Percentiles rank a stretch among this genome's conserved stretches.
These are phyloP conservation scores for Cupressus sempervirens DNA, from an alignment of 75 land plant genomes.

Conservation along the genomic window DNA sequence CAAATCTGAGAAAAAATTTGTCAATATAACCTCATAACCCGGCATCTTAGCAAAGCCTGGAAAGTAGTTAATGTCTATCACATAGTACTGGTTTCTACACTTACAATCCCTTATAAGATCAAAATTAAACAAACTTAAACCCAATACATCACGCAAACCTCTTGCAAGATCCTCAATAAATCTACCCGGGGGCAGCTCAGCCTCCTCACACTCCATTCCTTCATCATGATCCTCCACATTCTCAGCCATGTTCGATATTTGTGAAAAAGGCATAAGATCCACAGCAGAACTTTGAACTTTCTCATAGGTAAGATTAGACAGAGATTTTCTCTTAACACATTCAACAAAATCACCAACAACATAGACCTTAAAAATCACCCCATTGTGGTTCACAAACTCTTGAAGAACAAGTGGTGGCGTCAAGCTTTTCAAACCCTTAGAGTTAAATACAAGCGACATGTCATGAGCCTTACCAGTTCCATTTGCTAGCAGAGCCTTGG, in stretches of 20 bases:
- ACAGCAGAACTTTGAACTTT: conserved; percentile 17
- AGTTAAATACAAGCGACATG: conserved; percentile 47
- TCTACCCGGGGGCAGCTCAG: conserved; percentile 39
- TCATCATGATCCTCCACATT: conserved; percentile 14
- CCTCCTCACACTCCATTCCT: conserved; percentile 18
- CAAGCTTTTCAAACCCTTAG: conserved; percentile 23
- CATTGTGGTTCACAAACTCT: conserved; percentile 56
- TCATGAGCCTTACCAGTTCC: conserved; percentile 47
- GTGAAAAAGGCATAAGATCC: conserved; percentile 42
- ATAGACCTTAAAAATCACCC: conserved; percentile 58
- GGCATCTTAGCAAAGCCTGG: conserved; percentile 73
- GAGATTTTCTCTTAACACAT: conserved; percentile 43
- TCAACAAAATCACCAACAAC: conserved; percentile 50
- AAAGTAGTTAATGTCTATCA: conserved; percentile 71
- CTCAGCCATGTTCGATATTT: conserved; percentile 45
- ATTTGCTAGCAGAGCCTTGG: conserved; percentile 54
- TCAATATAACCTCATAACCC: conserved; percentile 38
- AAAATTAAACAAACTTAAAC: conserved; percentile 53
- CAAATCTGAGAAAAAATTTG: conserved; percentile 41
- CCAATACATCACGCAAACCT: conserved; percentile 38
- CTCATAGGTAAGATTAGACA: conserved; percentile 46
- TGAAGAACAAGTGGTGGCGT: conserved; percentile 50
- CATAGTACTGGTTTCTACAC: conserved; percentile 29
- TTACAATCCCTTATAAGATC: conserved; percentile 46
- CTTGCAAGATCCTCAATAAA: conserved; percentile 40